These are phyloP conservation scores for Aurifilum marmelostoma DNA, from an alignment of 2,329 filamentous ascomycete species.

Conservation along the genomic window DNA sequence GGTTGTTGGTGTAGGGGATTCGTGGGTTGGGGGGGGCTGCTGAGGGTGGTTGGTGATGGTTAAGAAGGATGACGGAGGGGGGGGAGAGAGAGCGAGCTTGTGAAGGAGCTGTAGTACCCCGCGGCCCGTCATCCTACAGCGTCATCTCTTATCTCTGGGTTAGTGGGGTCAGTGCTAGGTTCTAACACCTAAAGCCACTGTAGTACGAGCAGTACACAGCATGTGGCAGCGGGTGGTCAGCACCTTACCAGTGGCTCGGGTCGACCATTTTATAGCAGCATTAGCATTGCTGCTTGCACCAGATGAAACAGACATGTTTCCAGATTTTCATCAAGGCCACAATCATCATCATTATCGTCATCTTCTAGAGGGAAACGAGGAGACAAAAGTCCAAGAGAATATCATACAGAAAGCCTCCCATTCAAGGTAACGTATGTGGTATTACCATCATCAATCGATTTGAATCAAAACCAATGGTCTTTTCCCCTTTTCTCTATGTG, in stretches of 20 bases:
- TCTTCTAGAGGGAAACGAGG: neutral
- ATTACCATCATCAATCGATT: neutral
- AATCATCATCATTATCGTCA: neutral
- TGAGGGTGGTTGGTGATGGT: neutral
- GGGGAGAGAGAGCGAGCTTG: too few species aligned
- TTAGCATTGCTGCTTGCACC: neutral
- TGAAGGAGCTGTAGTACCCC: slow-evolving; percentile 1
- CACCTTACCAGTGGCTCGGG: slow-evolving; percentile 5
- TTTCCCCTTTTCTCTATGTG: neutral
- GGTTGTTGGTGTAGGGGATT: neutral
- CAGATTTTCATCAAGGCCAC: too few species aligned
- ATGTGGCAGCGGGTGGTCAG: slow-evolving; percentile 5
- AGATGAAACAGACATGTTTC: neutral
- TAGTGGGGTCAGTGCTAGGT: neutral
- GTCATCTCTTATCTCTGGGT: slow-evolving; percentile 14
- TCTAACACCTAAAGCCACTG: neutral
- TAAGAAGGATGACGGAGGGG: neutral
- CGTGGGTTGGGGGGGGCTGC: neutral
- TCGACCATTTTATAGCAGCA: slow-evolving; percentile 2
- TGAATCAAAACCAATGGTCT: neutral
- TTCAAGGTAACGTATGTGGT: neutral
- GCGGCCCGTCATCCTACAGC: neutral
- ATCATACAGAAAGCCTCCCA: neutral
- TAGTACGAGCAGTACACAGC: neutral
- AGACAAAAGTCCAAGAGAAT: neutral